Conservation (phyloP, 805 yeast genomes). For the Candida nitratophila region DNA sequence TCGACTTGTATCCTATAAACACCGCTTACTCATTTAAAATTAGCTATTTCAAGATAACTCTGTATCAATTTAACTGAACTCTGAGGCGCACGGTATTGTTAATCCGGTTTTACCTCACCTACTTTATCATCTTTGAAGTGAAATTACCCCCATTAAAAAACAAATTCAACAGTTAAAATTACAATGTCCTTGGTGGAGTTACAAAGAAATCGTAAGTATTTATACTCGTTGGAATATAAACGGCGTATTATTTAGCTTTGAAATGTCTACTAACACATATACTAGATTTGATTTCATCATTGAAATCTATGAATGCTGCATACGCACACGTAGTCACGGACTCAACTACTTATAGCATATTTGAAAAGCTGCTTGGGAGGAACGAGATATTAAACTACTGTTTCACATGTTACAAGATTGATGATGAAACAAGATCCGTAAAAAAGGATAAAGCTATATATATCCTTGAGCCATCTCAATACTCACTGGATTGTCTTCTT, state of each 20-base stretch:
- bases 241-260: no score
- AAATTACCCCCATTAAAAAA: no score
- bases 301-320: slow-evolving; percentile 12
- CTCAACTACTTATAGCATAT: slow-evolving; percentile 19
- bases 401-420: slow-evolving; percentile 23
- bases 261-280: background rate
- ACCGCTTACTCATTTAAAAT: no score
- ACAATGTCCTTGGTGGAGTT: slow-evolving; percentile 19
- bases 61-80: no score
- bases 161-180: no score
- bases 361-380: slow-evolving; percentile 15
- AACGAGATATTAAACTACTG: slow-evolving; percentile 23
- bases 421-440: slow-evolving; percentile 20
- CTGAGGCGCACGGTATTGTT: no score
- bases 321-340: slow-evolving; percentile 25
- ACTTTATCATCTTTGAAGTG: no score
- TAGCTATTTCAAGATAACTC: no score
- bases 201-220: slow-evolving; percentile 17
- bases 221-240: no score
- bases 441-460: slow-evolving; percentile 62
- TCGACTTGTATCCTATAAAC: background rate
- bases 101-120: no score
- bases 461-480: slow-evolving; percentile 59
- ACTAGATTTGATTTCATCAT: slow-evolving; percentile 5
- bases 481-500: slow-evolving; percentile 65